phyloP scores from a whole-genome alignment of 2,329 filamentous ascomycete species.

The Cladorrhinum sp. region DNA sequence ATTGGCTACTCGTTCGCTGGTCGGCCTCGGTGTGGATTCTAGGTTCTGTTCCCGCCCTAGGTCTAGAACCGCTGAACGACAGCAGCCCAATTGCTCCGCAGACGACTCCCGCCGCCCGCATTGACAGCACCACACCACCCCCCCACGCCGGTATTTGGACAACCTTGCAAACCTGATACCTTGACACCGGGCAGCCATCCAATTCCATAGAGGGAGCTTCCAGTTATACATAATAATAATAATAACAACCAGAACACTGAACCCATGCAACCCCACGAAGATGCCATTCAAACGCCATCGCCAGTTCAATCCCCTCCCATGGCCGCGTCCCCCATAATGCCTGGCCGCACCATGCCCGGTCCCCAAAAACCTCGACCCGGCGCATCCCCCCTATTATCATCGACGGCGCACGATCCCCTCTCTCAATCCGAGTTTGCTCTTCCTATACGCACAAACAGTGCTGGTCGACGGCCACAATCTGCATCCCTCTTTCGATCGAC shows the following conservation, averaged over 20 bases:
- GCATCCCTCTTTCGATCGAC: slow-evolving; percentile 64
- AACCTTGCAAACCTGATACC: not conserved
- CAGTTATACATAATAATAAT: not conserved
- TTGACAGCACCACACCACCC: not conserved
- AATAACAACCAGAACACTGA: not conserved
- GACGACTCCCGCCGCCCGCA: not conserved
- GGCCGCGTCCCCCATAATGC: slow-evolving; percentile 56
- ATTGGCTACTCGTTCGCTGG: not conserved
- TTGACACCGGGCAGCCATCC: not conserved
- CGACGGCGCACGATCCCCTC: slow-evolving; percentile 34
- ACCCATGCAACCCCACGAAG: slow-evolving; percentile 63
- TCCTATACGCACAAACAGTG: slow-evolving; percentile 38
- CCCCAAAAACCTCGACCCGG: slow-evolving; percentile 50
- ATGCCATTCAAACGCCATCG: slow-evolving; percentile 59
- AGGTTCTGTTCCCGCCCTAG: not conserved
- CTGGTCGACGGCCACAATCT: slow-evolving; percentile 31
- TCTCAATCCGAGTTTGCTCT: slow-evolving; percentile 51
- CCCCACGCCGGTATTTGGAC: not conserved
- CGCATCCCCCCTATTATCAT: slow-evolving; percentile 27
- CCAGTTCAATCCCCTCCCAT: slow-evolving; percentile 68
- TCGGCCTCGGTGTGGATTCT: not conserved
- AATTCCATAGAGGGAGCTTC: not conserved
- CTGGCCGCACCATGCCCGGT: slow-evolving; percentile 38
- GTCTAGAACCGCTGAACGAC: not conserved
- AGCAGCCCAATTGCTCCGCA: slow-evolving; percentile 5